Conservation (phyloP, 148 eudicot species). For the Amaranthus cruentus region DNA sequence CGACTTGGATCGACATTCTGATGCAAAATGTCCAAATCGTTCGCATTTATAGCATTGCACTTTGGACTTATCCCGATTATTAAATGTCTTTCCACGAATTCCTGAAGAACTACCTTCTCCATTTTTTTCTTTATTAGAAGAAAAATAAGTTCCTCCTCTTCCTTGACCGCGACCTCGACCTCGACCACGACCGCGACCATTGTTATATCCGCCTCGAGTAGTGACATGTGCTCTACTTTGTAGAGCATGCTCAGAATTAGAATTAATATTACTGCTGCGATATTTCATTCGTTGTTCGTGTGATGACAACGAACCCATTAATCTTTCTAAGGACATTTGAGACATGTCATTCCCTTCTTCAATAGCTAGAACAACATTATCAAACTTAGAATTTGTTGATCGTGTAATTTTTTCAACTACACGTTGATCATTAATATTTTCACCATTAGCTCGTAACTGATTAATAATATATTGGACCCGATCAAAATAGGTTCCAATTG, state of each 20-base stretch:
- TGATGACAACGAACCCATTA: conserved; percentile 3
- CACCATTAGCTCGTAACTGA: not conserved
- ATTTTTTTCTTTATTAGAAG: no score
- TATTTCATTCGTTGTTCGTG: not conserved
- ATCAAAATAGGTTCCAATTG: not conserved
- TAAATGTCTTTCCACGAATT: not conserved
- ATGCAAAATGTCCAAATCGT: not conserved
- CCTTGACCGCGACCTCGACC: not conserved
- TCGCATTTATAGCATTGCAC: not conserved
- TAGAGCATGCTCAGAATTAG: not conserved
- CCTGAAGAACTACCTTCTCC: not conserved
- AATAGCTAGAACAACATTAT: not conserved
- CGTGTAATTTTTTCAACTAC: not conserved
- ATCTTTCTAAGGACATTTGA: not conserved
- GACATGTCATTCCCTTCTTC: not conserved
- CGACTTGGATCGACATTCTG: no score
- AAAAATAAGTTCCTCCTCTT: not conserved
- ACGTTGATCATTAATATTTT: not conserved
- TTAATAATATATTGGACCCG: not conserved
- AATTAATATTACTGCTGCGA: not conserved
- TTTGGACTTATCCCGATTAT: not conserved
- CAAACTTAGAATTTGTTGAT: not conserved
- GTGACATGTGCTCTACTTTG: not conserved
- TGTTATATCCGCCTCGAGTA: not conserved
- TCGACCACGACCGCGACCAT: not conserved